phyloP scores from a whole-genome alignment of 768 basidiomycete genomes.

The Pulveroboletus sp. region DNA sequence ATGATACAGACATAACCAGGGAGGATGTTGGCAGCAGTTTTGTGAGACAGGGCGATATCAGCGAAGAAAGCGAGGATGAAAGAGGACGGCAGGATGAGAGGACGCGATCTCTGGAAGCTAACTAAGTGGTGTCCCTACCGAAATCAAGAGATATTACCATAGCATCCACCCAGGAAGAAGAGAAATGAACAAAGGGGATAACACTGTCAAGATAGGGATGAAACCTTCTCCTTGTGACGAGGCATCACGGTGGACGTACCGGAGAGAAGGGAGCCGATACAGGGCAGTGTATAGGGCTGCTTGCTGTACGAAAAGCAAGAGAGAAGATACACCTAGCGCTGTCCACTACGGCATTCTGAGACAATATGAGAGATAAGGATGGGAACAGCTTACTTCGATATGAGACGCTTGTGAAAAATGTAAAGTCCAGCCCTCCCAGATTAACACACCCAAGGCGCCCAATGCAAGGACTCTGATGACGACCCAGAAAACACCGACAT shows the following conservation, averaged over 20 bases:
- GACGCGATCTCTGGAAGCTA: conserved; percentile 44
- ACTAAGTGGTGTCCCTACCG: conserved; percentile 18
- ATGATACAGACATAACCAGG: conserved; percentile 66
- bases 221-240: neutral
- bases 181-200: conserved; percentile 65
- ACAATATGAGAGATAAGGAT: conserved; percentile 1
- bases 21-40: conserved; percentile 36
- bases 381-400: conserved; percentile 50
- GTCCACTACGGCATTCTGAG: conserved; percentile 52
- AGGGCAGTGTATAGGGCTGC: conserved; percentile 64
- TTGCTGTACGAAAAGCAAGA: conserved; percentile 65
- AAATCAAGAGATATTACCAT: conserved; percentile 48
- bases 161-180: conserved; percentile 59
- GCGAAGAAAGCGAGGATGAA: conserved; percentile 52
- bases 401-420: conserved; percentile 48
- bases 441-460: conserved; percentile 59
- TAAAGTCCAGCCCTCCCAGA: conserved; percentile 55
- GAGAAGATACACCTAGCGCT: conserved; percentile 59
- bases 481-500: conserved; percentile 73
- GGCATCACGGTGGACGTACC: conserved; percentile 40
- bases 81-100: conserved; percentile 42
- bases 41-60: conserved; percentile 44
- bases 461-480: conserved; percentile 68
- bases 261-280: conserved; percentile 59
- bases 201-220: conserved; percentile 42